Evolutionary conservation across 257 asterid genomes (phyloP).

Genomic region (Fraxinus americana): DNA sequence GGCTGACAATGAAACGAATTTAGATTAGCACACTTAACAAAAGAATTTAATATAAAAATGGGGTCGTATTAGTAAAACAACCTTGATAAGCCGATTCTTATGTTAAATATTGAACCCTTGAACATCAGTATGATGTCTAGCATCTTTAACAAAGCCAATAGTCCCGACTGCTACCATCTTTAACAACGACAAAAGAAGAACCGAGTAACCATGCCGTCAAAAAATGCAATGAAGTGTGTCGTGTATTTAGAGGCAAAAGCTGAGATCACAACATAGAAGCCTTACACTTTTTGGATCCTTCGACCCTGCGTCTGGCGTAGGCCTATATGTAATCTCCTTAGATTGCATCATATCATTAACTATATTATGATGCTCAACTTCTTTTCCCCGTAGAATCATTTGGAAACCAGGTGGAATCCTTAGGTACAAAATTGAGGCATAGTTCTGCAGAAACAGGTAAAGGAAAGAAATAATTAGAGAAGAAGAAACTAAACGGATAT

Average conservation of each 20-base stretch:
- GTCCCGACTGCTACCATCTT: constrained; percentile 53
- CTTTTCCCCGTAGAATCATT: constrained; percentile 58
- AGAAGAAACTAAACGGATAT: neutral
- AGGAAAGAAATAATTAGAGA: constrained; percentile 10
- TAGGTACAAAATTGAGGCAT: constrained; percentile 71
- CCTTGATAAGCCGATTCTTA: constrained; percentile 48
- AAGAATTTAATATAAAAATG: neutral
- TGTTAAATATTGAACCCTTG: constrained; percentile 89
- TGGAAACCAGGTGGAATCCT: constrained; percentile 57
- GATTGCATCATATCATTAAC: constrained; percentile 48
- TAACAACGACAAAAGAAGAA: neutral
- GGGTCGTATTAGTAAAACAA: neutral
- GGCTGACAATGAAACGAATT: constrained; percentile 46
- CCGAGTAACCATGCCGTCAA: neutral
- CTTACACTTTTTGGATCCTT: constrained; percentile 49
- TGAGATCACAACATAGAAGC: neutral
- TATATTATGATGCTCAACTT: constrained; percentile 59
- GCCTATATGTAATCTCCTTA: constrained; percentile 43
- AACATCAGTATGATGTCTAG: constrained; percentile 62
- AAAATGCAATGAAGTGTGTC: neutral
- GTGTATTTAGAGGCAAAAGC: neutral
- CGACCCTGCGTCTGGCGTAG: constrained; percentile 37
- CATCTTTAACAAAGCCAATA: constrained; percentile 81
- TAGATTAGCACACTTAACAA: neutral
- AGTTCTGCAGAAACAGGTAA: constrained; percentile 46